These are phyloP conservation scores for Tritrichomonas foetus DNA, from an alignment of 208 protist genomes.

Conservation along the genomic window DNA sequence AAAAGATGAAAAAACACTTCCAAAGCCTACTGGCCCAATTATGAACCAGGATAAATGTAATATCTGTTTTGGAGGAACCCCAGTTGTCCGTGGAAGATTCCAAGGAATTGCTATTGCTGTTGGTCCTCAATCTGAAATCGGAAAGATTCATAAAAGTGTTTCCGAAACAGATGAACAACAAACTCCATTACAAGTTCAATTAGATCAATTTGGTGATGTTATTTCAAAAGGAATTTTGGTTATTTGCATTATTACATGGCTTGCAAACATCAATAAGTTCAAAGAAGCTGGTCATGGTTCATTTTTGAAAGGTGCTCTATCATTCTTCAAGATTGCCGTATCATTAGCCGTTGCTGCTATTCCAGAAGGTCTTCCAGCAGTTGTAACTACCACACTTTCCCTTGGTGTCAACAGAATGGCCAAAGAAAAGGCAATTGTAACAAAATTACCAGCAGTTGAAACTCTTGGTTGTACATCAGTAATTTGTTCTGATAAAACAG, in stretches of 20 bases:
- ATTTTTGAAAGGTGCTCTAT: slow-evolving; percentile 68
- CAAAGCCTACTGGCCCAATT: slow-evolving; percentile 9
- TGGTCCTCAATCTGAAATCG: slow-evolving; percentile 79
- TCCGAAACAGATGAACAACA: slow-evolving; percentile 64
- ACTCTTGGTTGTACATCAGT: slow-evolving; percentile 89
- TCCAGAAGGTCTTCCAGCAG: slow-evolving; percentile 90
- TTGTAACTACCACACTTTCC: slow-evolving; percentile 86
- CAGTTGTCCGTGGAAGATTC: slow-evolving; percentile 74
- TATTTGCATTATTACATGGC: slow-evolving; percentile 66
- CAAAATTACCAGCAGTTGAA: slow-evolving; percentile 86
- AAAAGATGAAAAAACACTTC: slow-evolving; percentile 53
- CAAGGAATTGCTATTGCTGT: slow-evolving; percentile 79
- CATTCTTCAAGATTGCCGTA: slow-evolving; percentile 90
- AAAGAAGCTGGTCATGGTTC: slow-evolving; percentile 59
- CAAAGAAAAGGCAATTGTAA: slow-evolving; percentile 80
- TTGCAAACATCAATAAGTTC: slow-evolving; percentile 75
- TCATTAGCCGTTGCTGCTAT: slow-evolving; percentile 92
- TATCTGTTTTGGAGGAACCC: slow-evolving; percentile 63
- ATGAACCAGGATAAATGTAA: slow-evolving; percentile 55
- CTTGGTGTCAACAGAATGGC: slow-evolving; percentile 85
- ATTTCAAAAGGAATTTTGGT: slow-evolving; percentile 70
- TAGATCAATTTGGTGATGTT: slow-evolving; percentile 84
- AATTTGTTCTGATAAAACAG: slow-evolving; percentile 98
- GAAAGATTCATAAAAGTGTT: slow-evolving; percentile 75
- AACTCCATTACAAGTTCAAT: slow-evolving; percentile 82